phyloP scores from a whole-genome alignment of 306 rosid species.

The Abrus precatorius region DNA sequence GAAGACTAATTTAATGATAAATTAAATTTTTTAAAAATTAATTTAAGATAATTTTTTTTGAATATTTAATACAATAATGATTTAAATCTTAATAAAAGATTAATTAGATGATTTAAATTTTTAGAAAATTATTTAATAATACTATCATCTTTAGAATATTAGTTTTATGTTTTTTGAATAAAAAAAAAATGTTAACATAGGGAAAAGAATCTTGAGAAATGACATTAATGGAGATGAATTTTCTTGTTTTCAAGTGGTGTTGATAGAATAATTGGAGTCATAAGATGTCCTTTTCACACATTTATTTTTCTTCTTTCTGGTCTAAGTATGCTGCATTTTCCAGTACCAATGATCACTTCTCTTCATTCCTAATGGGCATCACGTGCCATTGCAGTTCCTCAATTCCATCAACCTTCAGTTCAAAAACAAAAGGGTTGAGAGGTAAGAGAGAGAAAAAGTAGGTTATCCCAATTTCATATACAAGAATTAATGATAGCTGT shows the following conservation, averaged over 20 bases:
- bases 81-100: too few species aligned
- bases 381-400: constrained; percentile 49
- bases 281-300: constrained; percentile 31
- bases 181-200: background rate
- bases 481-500: constrained; percentile 35
- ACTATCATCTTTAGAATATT: too few species aligned
- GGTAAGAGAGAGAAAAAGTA: background rate
- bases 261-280: constrained; percentile 16
- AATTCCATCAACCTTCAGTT: constrained; percentile 15
- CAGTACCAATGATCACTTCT: background rate
- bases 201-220: constrained; percentile 28
- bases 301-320: background rate
- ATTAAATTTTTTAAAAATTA: too few species aligned
- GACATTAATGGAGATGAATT: constrained; percentile 16
- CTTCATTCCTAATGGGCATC: constrained; percentile 55
- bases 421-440: background rate
- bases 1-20: too few species aligned
- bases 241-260: constrained; percentile 24
- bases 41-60: too few species aligned
- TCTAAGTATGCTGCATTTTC: constrained; percentile 31
- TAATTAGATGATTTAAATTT: too few species aligned
- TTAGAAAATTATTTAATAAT: too few species aligned
- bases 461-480: constrained; percentile 1
- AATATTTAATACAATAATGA: too few species aligned
- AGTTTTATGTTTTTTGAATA: too few species aligned